phyloP scores from a whole-genome alignment of 306 rosid species.

The Comarum palustre region DNA sequence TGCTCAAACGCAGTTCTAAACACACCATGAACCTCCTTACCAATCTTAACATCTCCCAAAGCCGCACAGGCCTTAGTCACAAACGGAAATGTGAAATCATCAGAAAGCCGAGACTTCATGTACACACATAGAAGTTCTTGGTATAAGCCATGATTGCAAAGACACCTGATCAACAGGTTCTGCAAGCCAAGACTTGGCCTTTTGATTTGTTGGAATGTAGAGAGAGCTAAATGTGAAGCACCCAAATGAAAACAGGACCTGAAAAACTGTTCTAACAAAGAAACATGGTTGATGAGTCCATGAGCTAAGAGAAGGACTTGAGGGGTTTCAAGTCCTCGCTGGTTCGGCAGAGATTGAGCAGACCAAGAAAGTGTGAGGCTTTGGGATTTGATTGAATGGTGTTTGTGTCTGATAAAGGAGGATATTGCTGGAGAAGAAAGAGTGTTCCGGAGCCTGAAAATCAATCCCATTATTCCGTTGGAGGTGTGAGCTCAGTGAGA shows the following conservation, averaged over 20 bases:
- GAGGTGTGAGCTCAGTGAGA: background rate
- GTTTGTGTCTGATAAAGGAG: slow-evolving; percentile 10
- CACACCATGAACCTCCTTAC: slow-evolving; percentile 29
- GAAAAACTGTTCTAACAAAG: slow-evolving; percentile 17
- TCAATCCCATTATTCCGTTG: slow-evolving; percentile 9
- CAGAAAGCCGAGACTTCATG: slow-evolving; percentile 19
- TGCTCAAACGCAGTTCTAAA: slow-evolving; percentile 32
- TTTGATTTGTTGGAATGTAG: slow-evolving; percentile 21
- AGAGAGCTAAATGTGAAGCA: slow-evolving; percentile 27
- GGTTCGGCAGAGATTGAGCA: slow-evolving; percentile 23
- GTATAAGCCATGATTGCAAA: slow-evolving; percentile 27
- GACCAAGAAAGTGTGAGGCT: slow-evolving; percentile 16
- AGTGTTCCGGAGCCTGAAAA: slow-evolving; percentile 3
- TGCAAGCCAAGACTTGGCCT: slow-evolving; percentile 27
- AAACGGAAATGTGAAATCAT: slow-evolving; percentile 32
- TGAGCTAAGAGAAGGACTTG: slow-evolving; percentile 20
- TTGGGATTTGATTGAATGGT: slow-evolving; percentile 5
- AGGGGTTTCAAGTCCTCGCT: slow-evolving; percentile 15
- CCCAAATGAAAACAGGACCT: slow-evolving; percentile 31
- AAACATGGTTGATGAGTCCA: slow-evolving; percentile 20
- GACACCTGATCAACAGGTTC: slow-evolving; percentile 30
- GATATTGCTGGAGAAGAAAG: slow-evolving; percentile 1
- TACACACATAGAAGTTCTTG: slow-evolving; percentile 21
- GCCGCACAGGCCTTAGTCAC: slow-evolving; percentile 39
- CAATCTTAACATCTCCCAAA: slow-evolving; percentile 15